A percentile compares a stretch with the other conserved stretches of the same genome.
These are phyloP conservation scores for Suhomyces maxii DNA, from an alignment of 1,139 yeast species.

Conservation along the genomic window DNA sequence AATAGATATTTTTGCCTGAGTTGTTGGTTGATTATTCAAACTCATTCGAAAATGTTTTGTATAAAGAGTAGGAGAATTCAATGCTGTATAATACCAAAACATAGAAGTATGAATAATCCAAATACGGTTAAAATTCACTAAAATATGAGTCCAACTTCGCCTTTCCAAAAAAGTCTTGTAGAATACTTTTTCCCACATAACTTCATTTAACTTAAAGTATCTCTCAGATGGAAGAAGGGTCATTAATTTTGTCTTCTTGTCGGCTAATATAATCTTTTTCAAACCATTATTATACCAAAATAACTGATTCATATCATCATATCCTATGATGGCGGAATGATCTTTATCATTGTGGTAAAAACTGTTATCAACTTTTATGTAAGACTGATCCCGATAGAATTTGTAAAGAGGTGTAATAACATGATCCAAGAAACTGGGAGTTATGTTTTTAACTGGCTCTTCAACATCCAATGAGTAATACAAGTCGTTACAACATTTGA, in stretches of 20 bases:
- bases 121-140: slow-evolving; percentile 53
- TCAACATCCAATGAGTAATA: slow-evolving; percentile 48
- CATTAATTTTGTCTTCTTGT: slow-evolving; percentile 24
- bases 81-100: slow-evolving; percentile 60
- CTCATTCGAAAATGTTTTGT: slow-evolving; percentile 47
- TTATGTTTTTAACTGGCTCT: slow-evolving; percentile 18
- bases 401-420: slow-evolving; percentile 49
- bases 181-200: slow-evolving; percentile 62
- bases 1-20: slow-evolving; percentile 44
- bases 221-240: slow-evolving; percentile 25
- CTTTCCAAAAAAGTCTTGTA: slow-evolving; percentile 56
- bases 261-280: slow-evolving; percentile 40
- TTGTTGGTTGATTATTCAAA: slow-evolving; percentile 50
- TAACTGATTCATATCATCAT: slow-evolving; percentile 64
- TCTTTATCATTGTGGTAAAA: slow-evolving; percentile 49
- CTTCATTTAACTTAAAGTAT: slow-evolving; percentile 45
- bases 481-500: slow-evolving; percentile 73
- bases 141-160: slow-evolving; percentile 60
- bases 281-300: slow-evolving; percentile 60
- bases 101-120: slow-evolving; percentile 61
- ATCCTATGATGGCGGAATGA: slow-evolving; percentile 55
- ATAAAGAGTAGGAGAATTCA: slow-evolving; percentile 55
- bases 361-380: slow-evolving; percentile 34
- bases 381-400: slow-evolving; percentile 60
- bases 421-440: slow-evolving; percentile 31